Evolutionary conservation across 2,329 filamentous ascomycete species (phyloP), one percentile per base, ranked within the genome.

Genomic region (Hymenoscyphus repandus): DNA sequence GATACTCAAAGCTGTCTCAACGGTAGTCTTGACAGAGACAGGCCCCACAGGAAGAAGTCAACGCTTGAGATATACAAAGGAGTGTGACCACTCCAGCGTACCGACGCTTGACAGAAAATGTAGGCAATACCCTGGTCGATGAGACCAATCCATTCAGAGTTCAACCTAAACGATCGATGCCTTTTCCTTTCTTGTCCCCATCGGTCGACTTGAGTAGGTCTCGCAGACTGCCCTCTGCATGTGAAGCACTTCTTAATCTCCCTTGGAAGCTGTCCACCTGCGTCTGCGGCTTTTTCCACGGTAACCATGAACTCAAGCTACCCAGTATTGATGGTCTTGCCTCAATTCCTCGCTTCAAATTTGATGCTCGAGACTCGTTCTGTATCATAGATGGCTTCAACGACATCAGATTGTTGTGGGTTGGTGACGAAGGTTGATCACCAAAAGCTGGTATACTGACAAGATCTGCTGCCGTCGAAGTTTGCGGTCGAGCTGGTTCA

Each of bases 181-280:
- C 49, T 38, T 68, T 68, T 13, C 64, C 64, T 47, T 66, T 68
- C 31, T 48, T 56, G 37, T 65, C 58, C 18, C 46, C 42, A 15
- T 71, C 65, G 3, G 65, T 63, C 5, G 64, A 62, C 55, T 69
- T 75, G 10, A 83, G 65, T 15, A 83, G 62, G 38, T 78, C 72
- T 48, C 77, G 70, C 18, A 83, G 66, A 48, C 74, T 81, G 1
- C 78, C 77, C 62, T 81, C 79, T 1, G 80, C 80, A 59, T 78
- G 72, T 0, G 53, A 75, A 72, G 47, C 65, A 60, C 39, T 66
- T 59, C 59, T 64, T 58, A 36, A 46, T 45, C 49, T 60, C 49
- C 54, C 62, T 51, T 37, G 56, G 50, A 47, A 57, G 56, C 52
- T 27, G 59, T 55, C 38, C 55, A 49, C 9, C 31, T 54, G 47